Base-by-base conservation (phyloP, 805 yeast species). In the Cyberlindnera americana region DNA sequence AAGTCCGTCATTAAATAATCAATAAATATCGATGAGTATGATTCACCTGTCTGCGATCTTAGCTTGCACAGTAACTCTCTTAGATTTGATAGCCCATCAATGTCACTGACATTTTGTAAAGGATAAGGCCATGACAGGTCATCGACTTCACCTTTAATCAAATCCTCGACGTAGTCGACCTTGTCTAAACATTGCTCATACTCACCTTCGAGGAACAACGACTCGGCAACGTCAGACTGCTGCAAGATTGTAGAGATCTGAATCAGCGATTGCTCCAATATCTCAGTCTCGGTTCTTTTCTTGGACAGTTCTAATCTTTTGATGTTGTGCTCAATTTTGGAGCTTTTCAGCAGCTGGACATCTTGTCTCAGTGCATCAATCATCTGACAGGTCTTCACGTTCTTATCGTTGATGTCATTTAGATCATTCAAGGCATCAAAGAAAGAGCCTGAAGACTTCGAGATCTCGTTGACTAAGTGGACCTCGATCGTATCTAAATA, bases 401-500 rank as follows among this genome's bases (percentile, higher is more conserved):
- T 76, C 46, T 74, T 75, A 2, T 60, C 55, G 34, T 80, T 75
- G 25, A 90, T 78, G 7, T 67, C 69, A 51, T 80, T 79, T 41
- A 93, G 73, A 47, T 88, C 95, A 38, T 81, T 86, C 39, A 95
- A 66, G 0, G 96, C 90, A 37, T 78, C 78, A 62, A 89, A 89
- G 56, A 93, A 91, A 7, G 90, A 80, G 38, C 79, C 78, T 0
- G 96, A 86, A 0, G 96, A 83, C 47, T 77, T 75, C 4, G 95
- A 83, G 23, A 93, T 88, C 60, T 89, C 96, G 28, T 76, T 71
- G 15, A 90, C 83, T 29, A 91, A 64, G 45, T 83, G 81, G 26
- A 85, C 69, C 61, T 91, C 99, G 1, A 91, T 88, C 1, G 79
- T 71, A 57, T 93, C 98, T 40, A 93, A 67, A 54, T 89, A 88